These are phyloP conservation scores for Lophiotrema nucula DNA, from an alignment of 495 filamentous ascomycete species.

Conservation along the genomic window DNA sequence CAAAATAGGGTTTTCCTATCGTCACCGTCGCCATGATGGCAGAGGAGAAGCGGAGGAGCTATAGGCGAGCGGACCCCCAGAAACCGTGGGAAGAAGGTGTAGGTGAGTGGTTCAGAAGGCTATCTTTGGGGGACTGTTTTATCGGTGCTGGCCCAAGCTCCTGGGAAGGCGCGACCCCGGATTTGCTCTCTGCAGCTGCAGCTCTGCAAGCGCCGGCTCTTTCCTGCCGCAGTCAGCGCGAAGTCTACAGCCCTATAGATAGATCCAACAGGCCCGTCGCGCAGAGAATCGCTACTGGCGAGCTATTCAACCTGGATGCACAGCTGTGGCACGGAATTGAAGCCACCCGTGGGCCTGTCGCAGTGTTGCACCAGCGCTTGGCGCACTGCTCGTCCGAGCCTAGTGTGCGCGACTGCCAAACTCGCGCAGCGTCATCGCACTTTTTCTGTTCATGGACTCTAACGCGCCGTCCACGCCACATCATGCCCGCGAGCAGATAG, in stretches of 20 bases:
- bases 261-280: neutral
- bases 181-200: constrained; percentile 5
- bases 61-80: too few species aligned
- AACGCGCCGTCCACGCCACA: constrained; percentile 27
- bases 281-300: too few species aligned
- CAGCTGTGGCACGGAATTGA: too few species aligned
- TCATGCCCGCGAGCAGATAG: constrained; percentile 18
- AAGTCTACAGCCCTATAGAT: neutral
- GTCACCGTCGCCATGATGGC: constrained; percentile 42
- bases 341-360: neutral
- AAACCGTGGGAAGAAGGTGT: too few species aligned
- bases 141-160: constrained; percentile 9
- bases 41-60: constrained; percentile 6
- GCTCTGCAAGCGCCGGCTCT: neutral
- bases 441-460: constrained; percentile 19
- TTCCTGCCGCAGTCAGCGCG: neutral
- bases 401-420: neutral
- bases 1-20: constrained; percentile 41
- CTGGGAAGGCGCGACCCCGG: constrained; percentile 15
- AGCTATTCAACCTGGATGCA: too few species aligned
- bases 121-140: too few species aligned
- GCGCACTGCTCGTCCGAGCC: neutral
- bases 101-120: too few species aligned
- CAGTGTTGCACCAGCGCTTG: constrained; percentile 9
- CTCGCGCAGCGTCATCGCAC: neutral